Conservation (phyloP, 352 stramenopile genomes). For the Lagenidium sp. region DNA sequence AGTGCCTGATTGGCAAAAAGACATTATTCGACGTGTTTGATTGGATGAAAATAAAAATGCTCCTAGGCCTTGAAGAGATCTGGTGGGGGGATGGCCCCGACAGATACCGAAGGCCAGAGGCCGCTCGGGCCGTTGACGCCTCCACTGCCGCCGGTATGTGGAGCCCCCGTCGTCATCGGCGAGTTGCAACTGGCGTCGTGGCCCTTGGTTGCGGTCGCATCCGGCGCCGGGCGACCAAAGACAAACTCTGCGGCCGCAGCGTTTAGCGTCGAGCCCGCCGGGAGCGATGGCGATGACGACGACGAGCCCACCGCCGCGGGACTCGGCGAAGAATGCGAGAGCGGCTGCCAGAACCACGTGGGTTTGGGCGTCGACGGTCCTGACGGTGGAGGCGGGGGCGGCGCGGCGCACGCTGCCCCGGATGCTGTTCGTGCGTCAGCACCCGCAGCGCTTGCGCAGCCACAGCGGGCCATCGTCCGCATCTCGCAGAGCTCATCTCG, state of each 20-base stretch:
- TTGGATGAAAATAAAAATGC: slow-evolving; percentile 1
- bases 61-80: neutral
- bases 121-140: no score
- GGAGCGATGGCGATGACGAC: neutral
- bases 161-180: neutral
- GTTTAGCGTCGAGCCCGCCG: neutral
- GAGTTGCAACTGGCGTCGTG: neutral
- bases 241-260: slow-evolving; percentile 3
- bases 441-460: no score
- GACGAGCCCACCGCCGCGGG: neutral
- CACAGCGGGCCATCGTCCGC: no score
- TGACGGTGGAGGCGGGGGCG: neutral
- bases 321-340: neutral
- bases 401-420: neutral
- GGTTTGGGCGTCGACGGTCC: neutral
- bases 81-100: neutral
- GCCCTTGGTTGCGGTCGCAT: neutral
- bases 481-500: no score
- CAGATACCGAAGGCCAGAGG: neutral
- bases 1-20: no score
- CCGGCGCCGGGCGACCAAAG: slow-evolving; percentile 1
- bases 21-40: slow-evolving; percentile 1
- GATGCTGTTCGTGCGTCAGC: no score
- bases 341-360: neutral
- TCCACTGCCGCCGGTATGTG: no score